Percentiles rank a stretch among this genome's conserved stretches.
Conservation (phyloP, 2,329 filamentous ascomycete species). For the Pseudocercospora fijiensis region DNA sequence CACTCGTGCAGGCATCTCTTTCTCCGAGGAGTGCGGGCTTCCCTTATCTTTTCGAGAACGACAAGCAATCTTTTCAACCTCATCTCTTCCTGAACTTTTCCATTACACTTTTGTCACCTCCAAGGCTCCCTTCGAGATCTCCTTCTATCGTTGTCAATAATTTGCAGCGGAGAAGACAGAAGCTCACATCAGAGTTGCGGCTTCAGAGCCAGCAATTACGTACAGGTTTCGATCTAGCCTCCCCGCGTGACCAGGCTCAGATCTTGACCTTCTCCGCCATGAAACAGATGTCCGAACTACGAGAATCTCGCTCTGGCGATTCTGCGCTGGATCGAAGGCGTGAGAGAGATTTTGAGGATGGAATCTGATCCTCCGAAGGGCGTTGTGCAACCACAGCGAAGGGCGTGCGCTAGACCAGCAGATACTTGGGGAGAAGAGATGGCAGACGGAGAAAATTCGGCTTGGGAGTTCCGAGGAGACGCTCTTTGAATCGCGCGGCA, state of each 20-base stretch:
- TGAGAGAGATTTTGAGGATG: background rate
- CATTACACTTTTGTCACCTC: background rate
- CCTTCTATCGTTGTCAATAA: background rate
- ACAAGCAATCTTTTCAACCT: background rate
- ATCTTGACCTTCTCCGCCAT: slow-evolving; percentile 3
- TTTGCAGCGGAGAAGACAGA: background rate
- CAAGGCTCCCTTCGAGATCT: background rate
- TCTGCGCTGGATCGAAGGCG: background rate
- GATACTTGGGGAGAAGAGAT: background rate
- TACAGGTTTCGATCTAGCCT: background rate
- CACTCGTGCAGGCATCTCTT: background rate
- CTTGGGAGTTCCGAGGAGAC: slow-evolving; percentile 7
- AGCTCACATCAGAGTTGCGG: background rate
- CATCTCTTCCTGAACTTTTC: background rate
- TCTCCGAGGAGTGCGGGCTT: slow-evolving; percentile 1
- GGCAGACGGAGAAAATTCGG: slow-evolving; percentile 9
- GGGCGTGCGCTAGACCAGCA: background rate
- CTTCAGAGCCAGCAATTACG: slow-evolving; percentile 1
- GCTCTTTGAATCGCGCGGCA: background rate
- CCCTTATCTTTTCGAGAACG: background rate
- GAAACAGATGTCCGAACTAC: background rate
- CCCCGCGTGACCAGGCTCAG: background rate
- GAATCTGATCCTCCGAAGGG: background rate
- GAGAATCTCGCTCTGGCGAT: background rate
- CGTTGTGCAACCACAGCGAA: background rate